Evolutionary conservation across 2,329 filamentous ascomycete genomes (phyloP).

Genomic region (Metarhizium guizhouense): DNA sequence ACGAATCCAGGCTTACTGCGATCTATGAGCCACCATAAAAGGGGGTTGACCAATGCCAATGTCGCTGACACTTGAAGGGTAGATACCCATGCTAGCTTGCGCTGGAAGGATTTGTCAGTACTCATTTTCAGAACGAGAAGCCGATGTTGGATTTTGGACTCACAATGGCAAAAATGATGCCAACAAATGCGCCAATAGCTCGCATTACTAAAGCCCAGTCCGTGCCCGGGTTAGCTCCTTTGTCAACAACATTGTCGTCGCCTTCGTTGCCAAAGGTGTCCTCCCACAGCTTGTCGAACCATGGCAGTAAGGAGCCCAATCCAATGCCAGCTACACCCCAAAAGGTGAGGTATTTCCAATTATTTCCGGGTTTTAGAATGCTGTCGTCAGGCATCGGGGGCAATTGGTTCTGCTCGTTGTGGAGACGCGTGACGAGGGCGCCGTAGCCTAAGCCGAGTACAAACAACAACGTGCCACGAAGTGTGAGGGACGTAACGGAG

Average conservation of each 20-base stretch:
- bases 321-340: conserved; percentile 77
- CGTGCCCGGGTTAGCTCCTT: conserved; percentile 35
- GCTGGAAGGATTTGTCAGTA: conserved; percentile 36
- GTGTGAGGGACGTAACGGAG: conserved; percentile 36
- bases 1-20: conserved; percentile 78
- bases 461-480: conserved; percentile 61
- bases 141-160: conserved; percentile 24
- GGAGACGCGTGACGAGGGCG: conserved; percentile 68
- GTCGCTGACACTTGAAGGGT: conserved; percentile 89
- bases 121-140: not conserved
- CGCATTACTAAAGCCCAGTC: conserved; percentile 64
- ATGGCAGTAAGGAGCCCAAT: conserved; percentile 73
- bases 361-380: conserved; percentile 31
- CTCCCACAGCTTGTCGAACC: conserved; percentile 71
- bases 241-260: conserved; percentile 15
- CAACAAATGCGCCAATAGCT: conserved; percentile 51
- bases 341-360: conserved; percentile 62
- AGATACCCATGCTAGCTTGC: conserved; percentile 86
- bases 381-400: conserved; percentile 45
- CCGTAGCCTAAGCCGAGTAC: conserved; percentile 76
- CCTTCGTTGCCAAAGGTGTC: conserved; percentile 33
- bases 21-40: conserved; percentile 94
- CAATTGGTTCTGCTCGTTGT: conserved; percentile 54
- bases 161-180: conserved; percentile 66
- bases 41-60: conserved; percentile 82